These are phyloP conservation scores for Lupinus albus DNA, from an alignment of 306 rosid genomes.

Conservation along the genomic window DNA sequence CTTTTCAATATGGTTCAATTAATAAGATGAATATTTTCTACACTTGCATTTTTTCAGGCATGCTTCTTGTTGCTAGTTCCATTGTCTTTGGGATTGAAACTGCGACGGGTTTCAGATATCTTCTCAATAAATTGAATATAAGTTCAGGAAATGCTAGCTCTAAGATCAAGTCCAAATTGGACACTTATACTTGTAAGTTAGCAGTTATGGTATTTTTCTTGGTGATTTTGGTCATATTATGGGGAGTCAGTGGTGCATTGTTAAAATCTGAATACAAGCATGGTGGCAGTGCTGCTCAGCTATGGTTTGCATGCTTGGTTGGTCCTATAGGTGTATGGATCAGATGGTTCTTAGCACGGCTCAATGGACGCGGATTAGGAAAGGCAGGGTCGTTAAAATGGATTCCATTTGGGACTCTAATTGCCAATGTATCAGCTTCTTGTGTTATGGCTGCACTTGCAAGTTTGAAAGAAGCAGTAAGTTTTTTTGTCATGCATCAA, in stretches of 20 bases:
- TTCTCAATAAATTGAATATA: conserved; percentile 45
- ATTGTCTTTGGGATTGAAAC: conserved; percentile 74
- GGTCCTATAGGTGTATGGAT: conserved; percentile 91
- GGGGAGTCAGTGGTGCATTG: conserved; percentile 58
- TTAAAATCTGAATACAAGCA: conserved; percentile 51
- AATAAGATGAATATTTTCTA: conserved; percentile 14
- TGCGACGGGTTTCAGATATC: conserved; percentile 68
- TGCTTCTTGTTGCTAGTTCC: conserved; percentile 70
- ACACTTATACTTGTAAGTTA: conserved; percentile 52
- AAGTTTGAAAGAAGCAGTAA: conserved; percentile 56
- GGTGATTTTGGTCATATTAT: conserved; percentile 54
- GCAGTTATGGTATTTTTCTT: conserved; percentile 50
- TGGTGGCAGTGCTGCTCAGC: conserved; percentile 52
- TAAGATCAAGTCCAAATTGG: conserved; percentile 47
- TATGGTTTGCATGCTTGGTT: conserved; percentile 83
- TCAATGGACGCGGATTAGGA: conserved; percentile 85
- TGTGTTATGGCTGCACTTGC: conserved; percentile 81
- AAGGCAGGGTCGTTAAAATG: conserved; percentile 55
- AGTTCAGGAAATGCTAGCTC: conserved; percentile 40
- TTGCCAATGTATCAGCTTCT: conserved; percentile 85
- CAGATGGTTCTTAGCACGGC: conserved; percentile 88
- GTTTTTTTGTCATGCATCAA: conserved; percentile 31
- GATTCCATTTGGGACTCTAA: conserved; percentile 85
- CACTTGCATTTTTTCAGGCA: conserved; percentile 51
- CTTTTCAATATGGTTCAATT: conserved; percentile 18